A percentile compares a stretch with the other conserved stretches of the same genome.
Conservation (phyloP, 768 basidiomycete genomes). For the Auricularia cornea region DNA sequence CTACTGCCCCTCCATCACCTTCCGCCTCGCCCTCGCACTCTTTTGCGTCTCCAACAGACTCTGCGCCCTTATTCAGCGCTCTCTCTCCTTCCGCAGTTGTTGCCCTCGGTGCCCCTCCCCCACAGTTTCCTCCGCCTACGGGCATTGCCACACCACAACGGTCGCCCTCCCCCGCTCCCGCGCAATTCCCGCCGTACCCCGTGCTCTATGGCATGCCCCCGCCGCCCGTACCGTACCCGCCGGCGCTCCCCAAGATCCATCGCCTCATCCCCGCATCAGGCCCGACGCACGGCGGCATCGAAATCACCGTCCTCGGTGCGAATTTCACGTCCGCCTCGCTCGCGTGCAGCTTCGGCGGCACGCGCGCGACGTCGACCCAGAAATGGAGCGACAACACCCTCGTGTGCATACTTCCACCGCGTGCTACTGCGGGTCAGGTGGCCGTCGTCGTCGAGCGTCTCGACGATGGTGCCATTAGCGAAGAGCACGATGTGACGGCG, state of each 20-base stretch:
- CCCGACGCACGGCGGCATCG: constrained; percentile 86
- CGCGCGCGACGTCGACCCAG: constrained; percentile 72
- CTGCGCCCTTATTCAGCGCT: background rate
- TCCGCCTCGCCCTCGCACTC: background rate
- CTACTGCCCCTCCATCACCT: constrained; percentile 8
- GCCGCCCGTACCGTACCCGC: constrained; percentile 1
- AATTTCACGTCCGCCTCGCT: constrained; percentile 73
- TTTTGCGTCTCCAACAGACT: constrained; percentile 3
- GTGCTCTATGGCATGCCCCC: constrained; percentile 4
- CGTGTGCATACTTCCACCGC: constrained; percentile 84
- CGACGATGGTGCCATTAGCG: constrained; percentile 34
- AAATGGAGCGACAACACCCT: constrained; percentile 90
- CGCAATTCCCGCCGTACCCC: constrained; percentile 29
- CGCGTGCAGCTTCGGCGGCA: constrained; percentile 80
- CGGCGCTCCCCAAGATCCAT: constrained; percentile 58
- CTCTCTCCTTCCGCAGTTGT: background rate
- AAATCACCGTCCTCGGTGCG: constrained; percentile 87
- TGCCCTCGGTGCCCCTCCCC: background rate
- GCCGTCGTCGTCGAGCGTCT: constrained; percentile 83
- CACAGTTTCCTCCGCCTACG: background rate
- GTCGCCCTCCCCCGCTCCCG: constrained; percentile 38
- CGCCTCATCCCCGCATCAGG: constrained; percentile 78
- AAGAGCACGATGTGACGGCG: constrained; percentile 39
- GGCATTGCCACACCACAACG: constrained; percentile 9
- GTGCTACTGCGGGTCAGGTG: constrained; percentile 73